phyloP scores from a whole-genome alignment of 768 basidiomycete species.

The Termitomyces eurrhizus region DNA sequence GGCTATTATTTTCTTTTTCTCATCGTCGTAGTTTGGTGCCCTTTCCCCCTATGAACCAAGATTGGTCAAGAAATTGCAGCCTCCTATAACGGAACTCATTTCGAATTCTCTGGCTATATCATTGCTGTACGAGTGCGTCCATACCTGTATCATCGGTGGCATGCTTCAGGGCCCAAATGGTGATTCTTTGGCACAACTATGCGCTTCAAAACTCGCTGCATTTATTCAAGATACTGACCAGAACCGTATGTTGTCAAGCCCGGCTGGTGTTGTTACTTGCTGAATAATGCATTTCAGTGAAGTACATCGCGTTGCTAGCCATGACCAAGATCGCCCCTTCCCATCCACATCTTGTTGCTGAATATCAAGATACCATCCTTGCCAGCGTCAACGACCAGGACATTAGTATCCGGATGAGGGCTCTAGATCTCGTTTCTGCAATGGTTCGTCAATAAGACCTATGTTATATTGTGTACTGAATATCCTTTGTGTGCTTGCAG shows the following conservation, averaged over 20 bases:
- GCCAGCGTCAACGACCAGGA: conserved; percentile 89
- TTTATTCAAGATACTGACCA: conserved; percentile 94
- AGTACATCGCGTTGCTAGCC: conserved; percentile 94
- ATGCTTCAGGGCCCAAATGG: conserved; percentile 85
- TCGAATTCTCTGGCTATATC: conserved; percentile 95
- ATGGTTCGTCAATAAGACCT: conserved; percentile 56
- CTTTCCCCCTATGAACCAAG: conserved; percentile 91
- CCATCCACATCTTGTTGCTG: conserved; percentile 84
- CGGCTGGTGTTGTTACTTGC: conserved; percentile 1
- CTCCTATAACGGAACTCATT: conserved; percentile 93
- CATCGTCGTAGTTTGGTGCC: conserved; percentile 72
- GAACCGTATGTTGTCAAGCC: conserved; percentile 65
- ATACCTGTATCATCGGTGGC: conserved; percentile 95
- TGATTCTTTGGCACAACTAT: conserved; percentile 75
- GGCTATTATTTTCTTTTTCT: not conserved
- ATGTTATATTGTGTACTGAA: not conserved
- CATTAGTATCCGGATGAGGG: conserved; percentile 93
- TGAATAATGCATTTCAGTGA: conserved; percentile 53
- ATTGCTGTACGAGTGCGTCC: conserved; percentile 95
- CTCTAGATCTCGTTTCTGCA: conserved; percentile 88
- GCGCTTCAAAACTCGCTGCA: conserved; percentile 88
- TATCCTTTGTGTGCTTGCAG: conserved; percentile 33
- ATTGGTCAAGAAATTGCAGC: conserved; percentile 89
- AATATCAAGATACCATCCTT: conserved; percentile 90
- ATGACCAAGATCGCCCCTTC: conserved; percentile 95